Evolutionary conservation across 768 basidiomycete genomes (phyloP).

Genomic region (Kwoniella shandongensis): DNA sequence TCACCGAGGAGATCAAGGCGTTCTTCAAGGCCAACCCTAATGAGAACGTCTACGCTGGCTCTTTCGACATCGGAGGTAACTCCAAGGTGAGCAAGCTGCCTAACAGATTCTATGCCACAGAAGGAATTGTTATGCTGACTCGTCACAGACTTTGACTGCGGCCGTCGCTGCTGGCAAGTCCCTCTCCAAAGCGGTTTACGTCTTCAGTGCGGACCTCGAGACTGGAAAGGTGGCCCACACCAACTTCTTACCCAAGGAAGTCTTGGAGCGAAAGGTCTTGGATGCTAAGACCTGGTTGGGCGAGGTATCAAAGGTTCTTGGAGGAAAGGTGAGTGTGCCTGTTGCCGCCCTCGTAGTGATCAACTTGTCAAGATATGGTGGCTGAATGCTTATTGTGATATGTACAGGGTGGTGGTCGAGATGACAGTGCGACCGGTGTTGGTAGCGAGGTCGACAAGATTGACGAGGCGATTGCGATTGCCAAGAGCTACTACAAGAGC

Average conservation of each 20-base stretch:
- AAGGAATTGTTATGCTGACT: no score
- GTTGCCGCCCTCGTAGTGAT: no score
- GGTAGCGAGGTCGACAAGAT: conserved; percentile 67
- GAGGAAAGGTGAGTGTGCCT: conserved; percentile 78
- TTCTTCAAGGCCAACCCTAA: conserved; percentile 78
- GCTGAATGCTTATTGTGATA: neutral
- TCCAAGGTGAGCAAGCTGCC: conserved; percentile 64
- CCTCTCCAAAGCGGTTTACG: conserved; percentile 77
- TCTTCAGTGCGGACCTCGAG: conserved; percentile 74
- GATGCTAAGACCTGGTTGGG: conserved; percentile 88
- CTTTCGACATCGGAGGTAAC: conserved; percentile 73
- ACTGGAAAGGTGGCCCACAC: conserved; percentile 78
- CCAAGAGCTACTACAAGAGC: conserved; percentile 54
- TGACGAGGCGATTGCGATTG: conserved; percentile 66
- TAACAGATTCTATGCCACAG: no score
- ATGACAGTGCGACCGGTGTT: conserved; percentile 85
- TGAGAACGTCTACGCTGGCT: conserved; percentile 67
- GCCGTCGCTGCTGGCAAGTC: conserved; percentile 72
- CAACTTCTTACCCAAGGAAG: conserved; percentile 74
- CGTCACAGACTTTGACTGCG: conserved; percentile 36
- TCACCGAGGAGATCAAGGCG: conserved; percentile 65
- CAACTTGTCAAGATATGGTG: no score
- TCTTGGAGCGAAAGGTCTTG: conserved; percentile 59
- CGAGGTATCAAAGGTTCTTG: conserved; percentile 72
- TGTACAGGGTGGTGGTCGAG: conserved; percentile 85